These are phyloP conservation scores for Boletus speciosus DNA, from an alignment of 768 basidiomycete species.

Conservation along the genomic window DNA sequence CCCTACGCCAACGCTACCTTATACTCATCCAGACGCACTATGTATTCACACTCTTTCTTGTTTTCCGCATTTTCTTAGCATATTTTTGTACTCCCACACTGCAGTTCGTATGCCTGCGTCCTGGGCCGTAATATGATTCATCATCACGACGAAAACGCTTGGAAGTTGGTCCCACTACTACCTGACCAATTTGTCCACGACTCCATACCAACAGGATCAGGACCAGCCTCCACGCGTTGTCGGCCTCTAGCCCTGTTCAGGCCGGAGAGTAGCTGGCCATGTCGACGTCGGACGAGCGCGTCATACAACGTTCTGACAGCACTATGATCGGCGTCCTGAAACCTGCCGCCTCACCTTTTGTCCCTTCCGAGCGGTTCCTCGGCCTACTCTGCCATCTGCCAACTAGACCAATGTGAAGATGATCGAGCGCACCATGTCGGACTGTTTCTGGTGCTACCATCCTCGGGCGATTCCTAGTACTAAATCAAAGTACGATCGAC, in stretches of 20 bases:
- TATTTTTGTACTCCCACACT: slow-evolving; percentile 7
- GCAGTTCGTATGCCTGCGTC: neutral
- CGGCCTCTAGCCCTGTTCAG: neutral
- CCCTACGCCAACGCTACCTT: neutral
- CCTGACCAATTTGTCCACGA: neutral
- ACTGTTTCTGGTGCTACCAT: neutral
- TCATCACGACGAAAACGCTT: neutral
- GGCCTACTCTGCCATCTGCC: neutral
- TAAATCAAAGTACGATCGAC: neutral
- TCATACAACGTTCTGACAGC: neutral
- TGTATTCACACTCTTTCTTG: slow-evolving; percentile 10
- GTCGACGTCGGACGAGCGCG: neutral
- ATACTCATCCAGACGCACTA: slow-evolving; percentile 5
- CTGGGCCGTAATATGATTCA: slow-evolving; percentile 1
- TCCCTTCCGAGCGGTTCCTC: neutral
- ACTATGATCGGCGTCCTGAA: neutral
- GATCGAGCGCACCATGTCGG: neutral
- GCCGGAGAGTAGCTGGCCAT: neutral
- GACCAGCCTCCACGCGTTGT: neutral
- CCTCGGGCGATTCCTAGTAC: neutral
- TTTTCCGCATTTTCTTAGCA: slow-evolving; percentile 1
- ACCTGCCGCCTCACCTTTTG: neutral
- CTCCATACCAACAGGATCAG: slow-evolving; percentile 5
- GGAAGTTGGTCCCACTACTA: neutral
- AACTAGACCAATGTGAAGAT: neutral